A percentile compares a stretch with the other conserved stretches of the same genome.
Evolutionary conservation across 2,329 filamentous ascomycete genomes (phyloP).

Genomic region (Arthrobotrys conoides): DNA sequence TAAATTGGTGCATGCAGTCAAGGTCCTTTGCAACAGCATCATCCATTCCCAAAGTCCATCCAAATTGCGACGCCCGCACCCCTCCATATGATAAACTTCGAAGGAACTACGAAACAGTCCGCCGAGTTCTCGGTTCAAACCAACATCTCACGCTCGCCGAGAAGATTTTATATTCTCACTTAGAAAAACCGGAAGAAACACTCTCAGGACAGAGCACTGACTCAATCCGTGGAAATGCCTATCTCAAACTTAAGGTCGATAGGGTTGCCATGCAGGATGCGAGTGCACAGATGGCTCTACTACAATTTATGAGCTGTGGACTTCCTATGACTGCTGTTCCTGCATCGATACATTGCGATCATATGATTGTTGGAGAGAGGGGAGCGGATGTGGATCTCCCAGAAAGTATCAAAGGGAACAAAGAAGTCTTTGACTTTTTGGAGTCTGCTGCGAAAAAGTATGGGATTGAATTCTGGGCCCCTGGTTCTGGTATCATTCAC

Average conservation of each 20-base stretch:
- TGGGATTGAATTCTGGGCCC: conserved; percentile 95
- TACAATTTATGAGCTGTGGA: conserved; percentile 99
- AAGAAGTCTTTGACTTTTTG: conserved; percentile 97
- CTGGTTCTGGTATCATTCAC: conserved; percentile 94
- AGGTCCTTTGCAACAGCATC: conserved; percentile 50
- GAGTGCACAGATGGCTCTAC: conserved; percentile 95
- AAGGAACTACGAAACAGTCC: conserved; percentile 81
- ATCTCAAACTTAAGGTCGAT: conserved; percentile 96
- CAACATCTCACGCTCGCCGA: conserved; percentile 86
- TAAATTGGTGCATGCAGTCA: conserved; percentile 25
- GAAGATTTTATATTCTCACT: conserved; percentile 97
- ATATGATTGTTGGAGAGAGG: conserved; percentile 95
- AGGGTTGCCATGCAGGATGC: conserved; percentile 99
- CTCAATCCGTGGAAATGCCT: conserved; percentile 86
- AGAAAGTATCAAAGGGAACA: conserved; percentile 88
- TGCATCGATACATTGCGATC: conserved; percentile 98
- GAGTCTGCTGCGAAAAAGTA: conserved; percentile 93
- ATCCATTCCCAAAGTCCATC: conserved; percentile 58
- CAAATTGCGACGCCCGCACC: conserved; percentile 72
- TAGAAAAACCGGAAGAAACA: conserved; percentile 87
- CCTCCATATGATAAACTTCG: conserved; percentile 88
- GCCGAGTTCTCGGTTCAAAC: conserved; percentile 77
- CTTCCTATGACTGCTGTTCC: conserved; percentile 91
- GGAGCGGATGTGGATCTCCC: conserved; percentile 89
- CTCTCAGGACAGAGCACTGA: conserved; percentile 87